Conservation (phyloP, 2,329 filamentous ascomycete genomes). For the Colletotrichum shisoi region DNA sequence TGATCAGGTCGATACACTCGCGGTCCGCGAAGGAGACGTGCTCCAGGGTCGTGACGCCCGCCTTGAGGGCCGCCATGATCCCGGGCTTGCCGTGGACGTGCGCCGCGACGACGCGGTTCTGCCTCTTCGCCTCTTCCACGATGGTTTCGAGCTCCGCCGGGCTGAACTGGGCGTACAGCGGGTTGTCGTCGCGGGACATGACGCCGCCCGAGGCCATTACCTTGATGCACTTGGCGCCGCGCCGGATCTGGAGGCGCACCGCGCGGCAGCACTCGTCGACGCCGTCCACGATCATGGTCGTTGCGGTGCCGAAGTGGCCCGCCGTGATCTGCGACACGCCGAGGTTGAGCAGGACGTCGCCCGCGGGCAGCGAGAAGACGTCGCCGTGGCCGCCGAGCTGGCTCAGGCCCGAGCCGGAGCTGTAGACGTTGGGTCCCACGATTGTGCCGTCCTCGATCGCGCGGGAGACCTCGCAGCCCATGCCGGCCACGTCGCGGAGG, state of each 20-base stretch:
- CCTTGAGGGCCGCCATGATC: slow-evolving; percentile 55
- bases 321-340: slow-evolving; percentile 46
- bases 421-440: slow-evolving; percentile 59
- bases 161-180: slow-evolving; percentile 54
- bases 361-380: slow-evolving; percentile 50
- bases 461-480: slow-evolving; percentile 36
- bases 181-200: slow-evolving; percentile 52
- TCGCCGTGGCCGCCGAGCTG: slow-evolving; percentile 61
- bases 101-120: slow-evolving; percentile 52
- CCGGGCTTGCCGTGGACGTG: slow-evolving; percentile 58
- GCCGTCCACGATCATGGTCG: slow-evolving; percentile 54
- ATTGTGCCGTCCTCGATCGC: slow-evolving; percentile 49
- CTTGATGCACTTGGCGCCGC: slow-evolving; percentile 60
- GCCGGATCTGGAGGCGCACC: slow-evolving; percentile 54
- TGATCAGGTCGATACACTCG: slow-evolving; percentile 52
- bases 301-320: slow-evolving; percentile 46
- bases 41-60: slow-evolving; percentile 57
- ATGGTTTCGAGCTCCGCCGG: slow-evolving; percentile 54
- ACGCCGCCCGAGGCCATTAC: slow-evolving; percentile 55
- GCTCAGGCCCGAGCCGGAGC: slow-evolving; percentile 53
- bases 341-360: slow-evolving; percentile 48
- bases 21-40: slow-evolving; percentile 56
- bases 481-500: slow-evolving; percentile 55
- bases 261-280: slow-evolving; percentile 55
- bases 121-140: slow-evolving; percentile 53